Conservation (phyloP, 768 basidiomycete genomes). For the Xerocomus spinulosus region DNA sequence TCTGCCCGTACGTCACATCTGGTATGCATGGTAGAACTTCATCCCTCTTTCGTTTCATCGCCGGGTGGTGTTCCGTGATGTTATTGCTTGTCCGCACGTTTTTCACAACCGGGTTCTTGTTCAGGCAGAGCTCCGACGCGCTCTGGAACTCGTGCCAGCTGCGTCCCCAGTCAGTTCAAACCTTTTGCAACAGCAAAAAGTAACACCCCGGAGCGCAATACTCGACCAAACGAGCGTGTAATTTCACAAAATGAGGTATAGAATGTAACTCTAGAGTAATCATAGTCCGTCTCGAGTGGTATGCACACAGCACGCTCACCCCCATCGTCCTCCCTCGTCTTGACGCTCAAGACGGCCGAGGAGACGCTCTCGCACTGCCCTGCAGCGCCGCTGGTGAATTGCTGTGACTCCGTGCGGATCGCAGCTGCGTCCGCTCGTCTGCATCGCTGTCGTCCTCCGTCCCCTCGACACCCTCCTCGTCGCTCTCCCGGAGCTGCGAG, state of each 20-base stretch:
- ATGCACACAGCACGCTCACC: conserved; percentile 1
- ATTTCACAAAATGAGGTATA: conserved; percentile 19
- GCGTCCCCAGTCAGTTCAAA: no score
- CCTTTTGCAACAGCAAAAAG: no score
- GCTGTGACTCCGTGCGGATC: conserved; percentile 48
- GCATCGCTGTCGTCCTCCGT: conserved; percentile 43
- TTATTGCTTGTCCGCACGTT: no score
- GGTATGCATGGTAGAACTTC: no score
- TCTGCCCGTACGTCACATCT: no score
- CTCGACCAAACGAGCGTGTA: conserved; percentile 7
- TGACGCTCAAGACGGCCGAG: conserved; percentile 17
- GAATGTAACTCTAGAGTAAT: conserved; percentile 25
- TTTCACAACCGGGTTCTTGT: no score
- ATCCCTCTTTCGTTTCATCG: no score
- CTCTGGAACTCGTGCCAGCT: no score
- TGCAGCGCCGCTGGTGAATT: conserved; percentile 42
- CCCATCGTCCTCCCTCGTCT: not conserved
- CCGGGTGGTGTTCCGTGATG: no score
- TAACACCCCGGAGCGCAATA: no score
- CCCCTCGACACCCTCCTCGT: conserved; percentile 50
- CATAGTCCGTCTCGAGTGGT: conserved; percentile 21
- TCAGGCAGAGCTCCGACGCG: no score
- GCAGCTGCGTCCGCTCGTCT: conserved; percentile 39
- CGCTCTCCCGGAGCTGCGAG: conserved; percentile 60
- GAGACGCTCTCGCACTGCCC: conserved; percentile 24